phyloP scores from a whole-genome alignment of 202 grass and related monocot genomes.

The Zoysia matrella region DNA sequence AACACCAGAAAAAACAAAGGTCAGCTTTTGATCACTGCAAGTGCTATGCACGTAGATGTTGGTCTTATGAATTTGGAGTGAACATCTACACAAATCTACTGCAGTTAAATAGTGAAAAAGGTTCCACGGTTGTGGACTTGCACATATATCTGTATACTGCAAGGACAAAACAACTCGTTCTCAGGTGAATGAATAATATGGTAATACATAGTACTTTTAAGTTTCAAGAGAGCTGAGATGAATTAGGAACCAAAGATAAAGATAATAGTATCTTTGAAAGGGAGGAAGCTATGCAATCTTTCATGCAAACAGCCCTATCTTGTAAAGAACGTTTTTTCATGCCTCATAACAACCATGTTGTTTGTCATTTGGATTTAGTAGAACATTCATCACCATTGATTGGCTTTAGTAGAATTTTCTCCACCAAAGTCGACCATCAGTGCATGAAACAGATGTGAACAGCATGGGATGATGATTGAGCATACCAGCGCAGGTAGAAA shows the following conservation, averaged over 20 bases:
- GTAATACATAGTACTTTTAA: background rate
- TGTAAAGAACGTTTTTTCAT: background rate
- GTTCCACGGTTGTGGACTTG: background rate
- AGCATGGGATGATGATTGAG: conserved; percentile 4
- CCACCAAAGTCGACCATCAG: background rate
- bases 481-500: conserved; percentile 45
- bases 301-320: background rate
- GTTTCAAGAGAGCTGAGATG: conserved; percentile 9
- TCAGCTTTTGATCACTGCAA: background rate
- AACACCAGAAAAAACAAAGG: background rate
- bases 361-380: background rate
- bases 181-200: background rate
- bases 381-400: background rate
- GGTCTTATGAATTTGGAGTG: background rate
- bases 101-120: background rate
- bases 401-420: background rate
- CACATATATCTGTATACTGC: background rate
- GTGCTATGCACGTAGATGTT: background rate
- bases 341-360: background rate
- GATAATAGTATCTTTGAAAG: background rate
- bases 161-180: background rate
- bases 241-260: background rate
- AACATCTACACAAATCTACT: background rate
- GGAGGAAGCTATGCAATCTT: background rate
- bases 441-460: background rate